Evolutionary conservation across 371 early-diverging fungal species (phyloP), one percentile per base, ranked within the genome.

Genomic region (Haplosporangium sp.): DNA sequence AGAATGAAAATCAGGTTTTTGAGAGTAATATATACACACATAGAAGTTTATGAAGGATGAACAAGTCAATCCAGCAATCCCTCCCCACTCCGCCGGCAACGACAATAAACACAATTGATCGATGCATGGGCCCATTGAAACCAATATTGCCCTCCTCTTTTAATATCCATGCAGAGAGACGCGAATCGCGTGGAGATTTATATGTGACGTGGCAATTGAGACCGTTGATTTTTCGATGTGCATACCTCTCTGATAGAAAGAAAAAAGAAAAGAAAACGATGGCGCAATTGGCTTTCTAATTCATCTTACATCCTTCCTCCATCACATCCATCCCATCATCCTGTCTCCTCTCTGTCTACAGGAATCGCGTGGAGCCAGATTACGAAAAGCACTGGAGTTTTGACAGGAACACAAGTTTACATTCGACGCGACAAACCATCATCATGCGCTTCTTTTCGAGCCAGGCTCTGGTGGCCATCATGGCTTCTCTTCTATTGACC

Each of bases 381-480:
- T 9, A n/a, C 50, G 20, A 16, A 4, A 13, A 50, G n/a, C 20
- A n/a, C 14, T 5, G 18, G 50, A 50, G 6, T 18, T 8, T 36
- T 0, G 36, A 16, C 18, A 56, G n/a, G 42, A 14, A 41, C 16
- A n/a, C 37, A 38, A 23, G n/a, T 14, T 29, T 29, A 29, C 29
- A 29, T 29, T 29, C 29, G 29, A 37, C 16, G 8, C 20, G 45
- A 21, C 11, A n/a, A 54, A 23, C 43, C 21, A 58, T n/a, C 36
- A 43, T 16, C 60, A 77, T 70, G 72, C 67, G 63, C 42, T 59
- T 71, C 48, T 43, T 61, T 38, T 55, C 71, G 5, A 66, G 60
- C 37, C 52, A 64, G 64, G 64, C 67, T 60, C 48, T 67, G 41
- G 52, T 71, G 71, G 68, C 71, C 69, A 23, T 69, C 42, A 42